Conservation (phyloP, 73 alveolate species). For the Paramecium primaurelia region DNA sequence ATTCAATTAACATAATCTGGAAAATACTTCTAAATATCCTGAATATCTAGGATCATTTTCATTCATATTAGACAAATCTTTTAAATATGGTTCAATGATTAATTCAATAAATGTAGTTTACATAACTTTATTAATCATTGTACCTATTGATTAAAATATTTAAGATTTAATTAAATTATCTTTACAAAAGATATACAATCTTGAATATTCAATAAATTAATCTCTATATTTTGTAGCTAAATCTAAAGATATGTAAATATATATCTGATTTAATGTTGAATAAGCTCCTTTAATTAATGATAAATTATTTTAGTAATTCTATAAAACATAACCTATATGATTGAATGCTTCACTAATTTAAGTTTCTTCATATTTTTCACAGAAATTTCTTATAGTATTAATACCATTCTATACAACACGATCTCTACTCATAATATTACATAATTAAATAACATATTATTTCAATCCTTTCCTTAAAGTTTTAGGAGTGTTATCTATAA, state of each 20-base stretch:
- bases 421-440: conserved; percentile 6
- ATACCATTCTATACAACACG: conserved; percentile 22
- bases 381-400: conserved; percentile 45
- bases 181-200: neutral
- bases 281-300: conserved; percentile 35
- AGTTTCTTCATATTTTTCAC: conserved; percentile 68
- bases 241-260: neutral
- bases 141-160: conserved; percentile 33
- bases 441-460: conserved; percentile 42
- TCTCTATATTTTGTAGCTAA: neutral
- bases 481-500: conserved; percentile 68
- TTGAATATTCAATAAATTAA: conserved; percentile 2
- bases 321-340: conserved; percentile 46
- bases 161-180: conserved; percentile 25
- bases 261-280: conserved; percentile 14
- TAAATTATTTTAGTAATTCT: neutral
- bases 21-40: conserved; percentile 26
- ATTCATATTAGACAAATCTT: neutral
- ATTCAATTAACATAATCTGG: conserved; percentile 43
- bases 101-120: conserved; percentile 11
- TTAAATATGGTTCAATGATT: conserved; percentile 10
- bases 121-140: conserved; percentile 30
- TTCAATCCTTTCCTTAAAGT: conserved; percentile 45
- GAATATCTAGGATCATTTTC: conserved; percentile 49
- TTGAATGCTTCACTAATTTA: conserved; percentile 59